Conservation (phyloP, 148 eudicot genomes). For the Tetragonia tetragonoides region DNA sequence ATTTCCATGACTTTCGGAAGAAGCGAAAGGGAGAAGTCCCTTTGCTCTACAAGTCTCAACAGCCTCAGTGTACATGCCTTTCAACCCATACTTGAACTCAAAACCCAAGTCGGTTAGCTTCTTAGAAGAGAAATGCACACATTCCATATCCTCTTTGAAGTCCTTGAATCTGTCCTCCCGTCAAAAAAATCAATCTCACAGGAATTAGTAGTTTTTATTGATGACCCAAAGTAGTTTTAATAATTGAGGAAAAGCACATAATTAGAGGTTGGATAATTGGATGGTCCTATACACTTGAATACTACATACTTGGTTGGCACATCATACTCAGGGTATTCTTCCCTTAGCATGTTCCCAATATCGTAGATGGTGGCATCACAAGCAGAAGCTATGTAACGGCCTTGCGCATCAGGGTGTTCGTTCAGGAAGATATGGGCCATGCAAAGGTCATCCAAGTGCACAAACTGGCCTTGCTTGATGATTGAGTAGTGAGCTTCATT, state of each 20-base stretch:
- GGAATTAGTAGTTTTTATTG: too few relatives aligned
- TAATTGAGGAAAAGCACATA: background rate
- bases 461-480: slow-evolving; percentile 77
- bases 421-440: slow-evolving; percentile 78
- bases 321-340: slow-evolving; percentile 75
- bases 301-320: slow-evolving; percentile 64
- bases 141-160: slow-evolving; percentile 47
- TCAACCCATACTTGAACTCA: slow-evolving; percentile 71
- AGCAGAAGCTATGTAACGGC: slow-evolving; percentile 85
- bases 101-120: slow-evolving; percentile 66
- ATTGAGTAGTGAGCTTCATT: slow-evolving; percentile 74
- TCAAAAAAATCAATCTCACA: background rate
- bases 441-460: slow-evolving; percentile 87
- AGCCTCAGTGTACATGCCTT: slow-evolving; percentile 86
- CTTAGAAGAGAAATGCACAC: slow-evolving; percentile 61
- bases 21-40: slow-evolving; percentile 60
- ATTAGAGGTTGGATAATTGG: too few relatives aligned
- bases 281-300: background rate
- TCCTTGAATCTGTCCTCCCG: slow-evolving; percentile 59
- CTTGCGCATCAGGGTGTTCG: slow-evolving; percentile 63
- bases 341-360: slow-evolving; percentile 50
- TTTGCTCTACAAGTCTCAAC: slow-evolving; percentile 75
- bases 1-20: slow-evolving; percentile 29
- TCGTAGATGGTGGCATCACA: slow-evolving; percentile 76
- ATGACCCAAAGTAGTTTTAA: too few relatives aligned